Evolutionary conservation across 352 stramenopile species (phyloP), one percentile per base, ranked within the genome.

Genomic region (Globisporangium perplexum): DNA sequence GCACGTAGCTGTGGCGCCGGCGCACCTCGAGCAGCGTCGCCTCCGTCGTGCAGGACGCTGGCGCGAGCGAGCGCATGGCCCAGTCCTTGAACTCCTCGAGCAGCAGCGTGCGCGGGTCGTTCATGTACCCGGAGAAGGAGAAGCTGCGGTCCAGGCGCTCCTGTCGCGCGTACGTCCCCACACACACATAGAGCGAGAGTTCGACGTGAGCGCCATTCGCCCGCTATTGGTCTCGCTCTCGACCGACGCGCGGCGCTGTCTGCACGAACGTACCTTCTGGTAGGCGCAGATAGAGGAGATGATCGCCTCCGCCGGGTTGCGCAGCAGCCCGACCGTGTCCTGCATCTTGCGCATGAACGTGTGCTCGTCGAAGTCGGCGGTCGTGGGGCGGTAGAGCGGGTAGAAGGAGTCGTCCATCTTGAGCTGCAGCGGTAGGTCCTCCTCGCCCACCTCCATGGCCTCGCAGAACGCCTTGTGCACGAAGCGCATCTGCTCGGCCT

Each of bases 311-410:
- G 83, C 80, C 0, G 83, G 80, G 64, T 91, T 91, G 3, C 82
- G 71, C 54, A 93, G 66, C 45, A 93, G 50, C 1, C 83, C 83
- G 7, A 90, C 77, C 22, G 88, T 80, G 65, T 91, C 80, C 64
- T 90, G 80, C 80, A 93, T 93, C 72, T 91, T 93, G 54, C 83
- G 80, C 56, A 93, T 70, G 64, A 90, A 93, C 60, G 83, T 89
- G 58, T 93, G 85, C 63, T 93, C 80, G 61, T 91, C 80, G 60
- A 93, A 93, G 55, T 93, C 83, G 30, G 76, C 78, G 52, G 85
- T 75, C 12, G 75, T 82, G 18, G 83, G 83, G 52, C 80, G 78
- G 60, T 89, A 87, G 2, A 77, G 63, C 36, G 83, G 80, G 57
- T 89, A 88, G 53, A 88, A 93, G 55, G 68, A 74, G 52, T 93